These are phyloP conservation scores for Caloboletus inedulis DNA, from an alignment of 1,284 basidiomycete species.

Conservation along the genomic window DNA sequence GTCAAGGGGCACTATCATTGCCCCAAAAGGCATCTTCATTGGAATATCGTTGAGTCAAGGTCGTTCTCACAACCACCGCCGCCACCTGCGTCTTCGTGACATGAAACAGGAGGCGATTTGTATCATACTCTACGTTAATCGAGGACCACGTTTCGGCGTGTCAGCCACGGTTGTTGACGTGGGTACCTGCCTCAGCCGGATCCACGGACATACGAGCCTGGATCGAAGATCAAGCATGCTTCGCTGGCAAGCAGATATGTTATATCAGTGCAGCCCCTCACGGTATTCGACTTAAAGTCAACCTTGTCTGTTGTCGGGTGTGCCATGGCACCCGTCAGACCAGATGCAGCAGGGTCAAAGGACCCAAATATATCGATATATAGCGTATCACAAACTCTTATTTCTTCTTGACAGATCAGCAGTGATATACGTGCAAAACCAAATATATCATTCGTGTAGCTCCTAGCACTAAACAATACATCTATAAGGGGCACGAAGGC, in stretches of 20 bases:
- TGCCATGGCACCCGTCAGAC: background rate
- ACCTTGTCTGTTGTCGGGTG: background rate
- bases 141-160: too few species aligned
- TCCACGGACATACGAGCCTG: background rate
- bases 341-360: background rate
- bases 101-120: conserved; percentile 4
- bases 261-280: background rate
- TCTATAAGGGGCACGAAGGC: background rate
- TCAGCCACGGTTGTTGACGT: background rate
- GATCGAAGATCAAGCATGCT: background rate
- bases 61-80: background rate
- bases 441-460: background rate
- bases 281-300: background rate
- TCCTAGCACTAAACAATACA: background rate
- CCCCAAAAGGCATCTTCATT: background rate
- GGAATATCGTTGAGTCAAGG: background rate
- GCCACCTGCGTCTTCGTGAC: background rate
- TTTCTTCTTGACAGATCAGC: background rate
- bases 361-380: background rate
- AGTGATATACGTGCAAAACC: conserved; percentile 1
- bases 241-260: background rate
- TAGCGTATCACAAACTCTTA: background rate
- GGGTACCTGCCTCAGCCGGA: background rate
- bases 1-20: background rate
- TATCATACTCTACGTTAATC: background rate